Evolutionary conservation across 495 filamentous ascomycete genomes (phyloP).

Genomic region (Penicillium ochrochloron): DNA sequence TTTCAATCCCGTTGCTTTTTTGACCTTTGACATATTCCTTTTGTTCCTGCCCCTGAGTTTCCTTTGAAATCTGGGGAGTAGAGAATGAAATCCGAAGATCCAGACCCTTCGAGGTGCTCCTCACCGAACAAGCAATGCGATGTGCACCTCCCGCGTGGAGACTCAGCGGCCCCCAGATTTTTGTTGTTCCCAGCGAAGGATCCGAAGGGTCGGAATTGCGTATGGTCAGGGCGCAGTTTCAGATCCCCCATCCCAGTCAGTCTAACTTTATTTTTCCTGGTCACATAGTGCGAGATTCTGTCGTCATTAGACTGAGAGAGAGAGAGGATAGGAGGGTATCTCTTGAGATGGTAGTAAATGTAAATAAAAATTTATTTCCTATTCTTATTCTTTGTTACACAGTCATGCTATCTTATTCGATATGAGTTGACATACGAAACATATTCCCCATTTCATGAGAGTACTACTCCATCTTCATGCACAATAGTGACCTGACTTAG

Average conservation of each 20-base stretch:
- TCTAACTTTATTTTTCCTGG: conserved; percentile 27
- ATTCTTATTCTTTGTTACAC: not conserved
- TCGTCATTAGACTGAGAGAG: not conserved
- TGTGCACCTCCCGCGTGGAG: conserved; percentile 12
- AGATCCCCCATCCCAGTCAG: conserved; percentile 19
- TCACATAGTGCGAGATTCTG: not conserved
- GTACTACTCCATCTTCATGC: not conserved
- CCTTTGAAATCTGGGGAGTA: not conserved
- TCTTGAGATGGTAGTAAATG: not conserved
- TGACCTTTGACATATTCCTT: conserved; percentile 11
- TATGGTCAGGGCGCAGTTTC: conserved; percentile 25
- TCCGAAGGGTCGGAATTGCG: not conserved
- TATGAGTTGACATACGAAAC: not conserved
- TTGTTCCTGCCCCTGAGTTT: conserved; percentile 3
- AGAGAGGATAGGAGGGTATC: not conserved
- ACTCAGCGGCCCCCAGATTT: conserved; percentile 3
- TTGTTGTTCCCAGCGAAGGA: not conserved
- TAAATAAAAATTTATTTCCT: not conserved
- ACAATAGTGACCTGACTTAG: not conserved
- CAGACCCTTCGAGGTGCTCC: conserved; percentile 6
- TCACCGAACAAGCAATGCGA: conserved; percentile 7
- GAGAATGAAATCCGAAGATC: conserved; percentile 9
- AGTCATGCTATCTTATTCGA: not conserved
- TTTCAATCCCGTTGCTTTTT: conserved; percentile 13
- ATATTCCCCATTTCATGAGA: not conserved